Evolutionary conservation across 129 eudicot species (phyloP).

Genomic region (Chrysanthemum makinoi): DNA sequence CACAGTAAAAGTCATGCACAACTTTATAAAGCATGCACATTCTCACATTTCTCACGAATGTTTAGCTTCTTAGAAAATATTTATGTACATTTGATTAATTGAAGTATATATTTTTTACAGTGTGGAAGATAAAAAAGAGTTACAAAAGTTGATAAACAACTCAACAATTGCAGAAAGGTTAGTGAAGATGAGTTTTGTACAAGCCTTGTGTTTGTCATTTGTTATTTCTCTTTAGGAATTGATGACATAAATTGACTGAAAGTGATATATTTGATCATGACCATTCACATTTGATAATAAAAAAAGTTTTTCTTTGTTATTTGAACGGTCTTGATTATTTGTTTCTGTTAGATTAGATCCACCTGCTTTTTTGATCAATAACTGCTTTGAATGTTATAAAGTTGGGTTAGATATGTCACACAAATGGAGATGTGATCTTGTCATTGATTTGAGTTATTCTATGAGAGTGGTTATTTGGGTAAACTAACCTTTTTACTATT

Average conservation of each 20-base stretch:
- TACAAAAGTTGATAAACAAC: constrained; percentile 49
- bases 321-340: not conserved
- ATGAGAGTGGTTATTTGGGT: not conserved
- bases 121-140: constrained; percentile 36
- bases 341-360: constrained; percentile 19
- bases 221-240: not conserved
- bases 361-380: constrained; percentile 16
- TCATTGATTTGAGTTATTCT: not conserved
- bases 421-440: constrained; percentile 1
- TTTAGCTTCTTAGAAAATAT: no score
- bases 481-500: no score
- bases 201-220: constrained; percentile 8
- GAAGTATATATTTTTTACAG: constrained; percentile 31
- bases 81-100: constrained; percentile 11
- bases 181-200: constrained; percentile 25
- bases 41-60: no score
- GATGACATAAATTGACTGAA: constrained; percentile 8
- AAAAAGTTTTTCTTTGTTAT: not conserved
- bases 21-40: no score
- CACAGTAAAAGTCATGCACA: no score
- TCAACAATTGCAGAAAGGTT: constrained; percentile 68
- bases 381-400: constrained; percentile 21
- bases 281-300: not conserved
- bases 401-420: constrained; percentile 5
- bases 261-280: constrained; percentile 14